Conservation (phyloP, 2,329 filamentous ascomycete genomes). For the Calycina herbarum region DNA sequence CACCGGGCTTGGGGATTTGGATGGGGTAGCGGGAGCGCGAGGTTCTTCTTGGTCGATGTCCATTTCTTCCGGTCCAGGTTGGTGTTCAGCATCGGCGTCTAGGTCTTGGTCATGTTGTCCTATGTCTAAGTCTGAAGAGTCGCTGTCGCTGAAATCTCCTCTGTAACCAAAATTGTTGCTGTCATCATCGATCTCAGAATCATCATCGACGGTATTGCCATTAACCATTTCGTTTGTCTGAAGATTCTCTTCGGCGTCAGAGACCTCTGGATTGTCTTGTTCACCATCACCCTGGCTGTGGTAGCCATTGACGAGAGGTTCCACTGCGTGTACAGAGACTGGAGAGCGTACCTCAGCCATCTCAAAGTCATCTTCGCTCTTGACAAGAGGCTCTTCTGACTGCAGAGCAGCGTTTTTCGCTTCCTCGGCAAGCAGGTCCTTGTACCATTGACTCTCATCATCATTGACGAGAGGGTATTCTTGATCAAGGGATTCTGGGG, state of each 20-base stretch:
- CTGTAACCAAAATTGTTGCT: not conserved
- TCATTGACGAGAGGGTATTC: not conserved
- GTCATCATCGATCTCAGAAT: constrained; percentile 3
- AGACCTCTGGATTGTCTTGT: not conserved
- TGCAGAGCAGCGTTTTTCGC: too few relatives aligned
- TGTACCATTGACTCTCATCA: too few relatives aligned
- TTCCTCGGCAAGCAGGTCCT: too few relatives aligned
- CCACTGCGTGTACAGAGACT: not conserved
- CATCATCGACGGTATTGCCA: not conserved
- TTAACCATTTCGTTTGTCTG: not conserved
- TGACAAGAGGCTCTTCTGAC: not conserved
- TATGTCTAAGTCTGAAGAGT: not conserved
- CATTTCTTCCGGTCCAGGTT: not conserved
- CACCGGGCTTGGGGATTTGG: not conserved
- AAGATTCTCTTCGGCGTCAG: not conserved
- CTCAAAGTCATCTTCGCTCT: not conserved
- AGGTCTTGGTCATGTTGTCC: not conserved
- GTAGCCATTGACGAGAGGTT: not conserved
- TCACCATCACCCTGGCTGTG: not conserved
- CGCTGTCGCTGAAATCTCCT: not conserved
- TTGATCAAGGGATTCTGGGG: not conserved
- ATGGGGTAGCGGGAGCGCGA: not conserved
- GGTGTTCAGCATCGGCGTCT: not conserved
- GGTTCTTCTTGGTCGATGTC: not conserved
- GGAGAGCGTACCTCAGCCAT: not conserved